A percentile compares a stretch with the other conserved stretches of the same genome.
phyloP scores from a whole-genome alignment of 2,329 filamentous ascomycete genomes.

The Ilyonectria destructans region DNA sequence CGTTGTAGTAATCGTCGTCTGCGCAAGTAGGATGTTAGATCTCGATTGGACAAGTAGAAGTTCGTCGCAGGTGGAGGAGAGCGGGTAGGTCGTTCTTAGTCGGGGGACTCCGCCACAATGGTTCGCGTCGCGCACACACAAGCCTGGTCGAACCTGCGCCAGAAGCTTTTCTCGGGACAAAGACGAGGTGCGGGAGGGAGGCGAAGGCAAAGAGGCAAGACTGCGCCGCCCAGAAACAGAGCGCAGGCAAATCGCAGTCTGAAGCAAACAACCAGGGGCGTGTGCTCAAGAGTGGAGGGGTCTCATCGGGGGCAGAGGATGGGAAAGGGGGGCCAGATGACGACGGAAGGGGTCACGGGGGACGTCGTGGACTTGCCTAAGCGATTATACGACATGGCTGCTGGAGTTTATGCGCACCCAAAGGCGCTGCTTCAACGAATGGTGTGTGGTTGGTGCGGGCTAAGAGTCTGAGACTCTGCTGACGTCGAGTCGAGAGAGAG shows the following conservation, averaged over 20 bases:
- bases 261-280: slow-evolving; percentile 37
- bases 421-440: slow-evolving; percentile 37
- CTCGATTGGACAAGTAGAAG: slow-evolving; percentile 3
- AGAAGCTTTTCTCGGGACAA: slow-evolving; percentile 18
- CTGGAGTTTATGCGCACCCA: slow-evolving; percentile 45
- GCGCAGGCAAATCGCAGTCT: slow-evolving; percentile 25
- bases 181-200: slow-evolving; percentile 1
- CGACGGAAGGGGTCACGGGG: slow-evolving; percentile 38
- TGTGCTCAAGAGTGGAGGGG: slow-evolving; percentile 42
- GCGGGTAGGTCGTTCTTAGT: slow-evolving; percentile 25
- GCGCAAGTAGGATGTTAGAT: slow-evolving; percentile 43
- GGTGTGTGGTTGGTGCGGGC: slow-evolving; percentile 32
- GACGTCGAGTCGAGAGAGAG: slow-evolving; percentile 8
- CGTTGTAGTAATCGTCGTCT: slow-evolving; percentile 76
- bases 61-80: slow-evolving; percentile 19
- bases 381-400: slow-evolving; percentile 81
- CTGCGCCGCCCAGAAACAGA: slow-evolving; percentile 21
- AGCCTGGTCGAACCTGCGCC: slow-evolving; percentile 33
- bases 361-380: slow-evolving; percentile 70
- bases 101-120: slow-evolving; percentile 35
- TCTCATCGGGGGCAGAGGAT: slow-evolving; percentile 43
- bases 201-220: slow-evolving; percentile 13
- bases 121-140: slow-evolving; percentile 38
- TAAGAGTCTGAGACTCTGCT: slow-evolving; percentile 6
- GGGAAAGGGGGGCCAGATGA: slow-evolving; percentile 41